These are phyloP conservation scores for Gynostemma pentaphyllum DNA, from an alignment of 306 rosid genomes.

Conservation along the genomic window DNA sequence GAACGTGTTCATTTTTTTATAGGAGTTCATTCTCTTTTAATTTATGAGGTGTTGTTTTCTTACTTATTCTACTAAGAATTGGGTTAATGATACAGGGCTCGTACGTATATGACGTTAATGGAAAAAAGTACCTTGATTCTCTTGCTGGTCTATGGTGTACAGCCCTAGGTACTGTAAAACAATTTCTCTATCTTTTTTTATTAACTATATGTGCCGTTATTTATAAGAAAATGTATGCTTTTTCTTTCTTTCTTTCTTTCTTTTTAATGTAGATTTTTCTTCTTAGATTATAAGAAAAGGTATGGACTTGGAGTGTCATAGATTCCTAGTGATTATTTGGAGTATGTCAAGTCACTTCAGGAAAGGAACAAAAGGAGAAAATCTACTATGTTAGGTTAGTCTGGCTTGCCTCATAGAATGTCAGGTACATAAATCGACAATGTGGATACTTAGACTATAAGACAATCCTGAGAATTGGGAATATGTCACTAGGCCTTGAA, in stretches of 20 bases:
- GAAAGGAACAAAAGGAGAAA: too few relatives aligned
- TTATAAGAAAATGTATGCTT: neutral
- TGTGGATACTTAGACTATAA: too few relatives aligned
- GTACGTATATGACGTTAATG: slow-evolving; percentile 73
- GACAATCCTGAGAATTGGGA: neutral
- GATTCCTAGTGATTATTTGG: neutral
- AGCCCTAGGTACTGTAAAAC: slow-evolving; percentile 29
- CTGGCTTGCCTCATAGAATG: too few relatives aligned
- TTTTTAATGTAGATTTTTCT: neutral
- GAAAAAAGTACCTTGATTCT: slow-evolving; percentile 81
- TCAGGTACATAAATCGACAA: too few relatives aligned
- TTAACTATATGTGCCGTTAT: neutral
- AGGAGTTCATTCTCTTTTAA: neutral
- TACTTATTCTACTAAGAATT: neutral
- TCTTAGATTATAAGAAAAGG: neutral
- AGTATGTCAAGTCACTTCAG: neutral
- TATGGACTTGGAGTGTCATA: neutral
- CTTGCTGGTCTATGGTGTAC: slow-evolving; percentile 98
- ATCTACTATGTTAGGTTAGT: neutral
- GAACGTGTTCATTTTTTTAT: too few relatives aligned
- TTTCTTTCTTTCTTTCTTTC: neutral
- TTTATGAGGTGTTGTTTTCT: neutral
- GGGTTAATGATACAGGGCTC: slow-evolving; percentile 54
- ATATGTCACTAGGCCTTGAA: neutral
- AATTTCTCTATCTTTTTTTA: neutral